phyloP scores from a whole-genome alignment of 495 filamentous ascomycete species.

The Tuber melanosporum region DNA sequence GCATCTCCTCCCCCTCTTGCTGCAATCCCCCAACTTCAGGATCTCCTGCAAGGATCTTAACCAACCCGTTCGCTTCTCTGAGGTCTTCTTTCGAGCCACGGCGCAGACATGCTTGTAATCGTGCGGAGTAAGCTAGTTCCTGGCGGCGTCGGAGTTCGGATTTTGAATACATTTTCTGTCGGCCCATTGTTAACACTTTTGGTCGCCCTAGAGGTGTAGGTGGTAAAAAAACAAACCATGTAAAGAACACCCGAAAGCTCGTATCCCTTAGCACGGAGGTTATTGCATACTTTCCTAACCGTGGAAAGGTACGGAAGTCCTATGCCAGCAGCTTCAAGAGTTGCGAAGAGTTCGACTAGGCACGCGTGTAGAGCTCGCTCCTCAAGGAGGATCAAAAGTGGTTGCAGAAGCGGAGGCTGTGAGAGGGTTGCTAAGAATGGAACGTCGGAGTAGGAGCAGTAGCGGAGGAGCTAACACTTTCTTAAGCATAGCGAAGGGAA shows the following conservation, averaged over 20 bases:
- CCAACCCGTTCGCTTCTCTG: neutral
- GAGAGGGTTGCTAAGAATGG: neutral
- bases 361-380: neutral
- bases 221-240: neutral
- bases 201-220: neutral
- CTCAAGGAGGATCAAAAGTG: neutral
- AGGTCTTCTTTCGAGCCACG: slow-evolving; percentile 1
- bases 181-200: neutral
- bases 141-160: neutral
- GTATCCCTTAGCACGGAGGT: neutral
- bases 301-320: neutral
- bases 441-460: neutral
- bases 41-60: neutral
- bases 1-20: neutral
- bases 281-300: neutral
- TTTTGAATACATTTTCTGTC: neutral
- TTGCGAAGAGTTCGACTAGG: neutral
- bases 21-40: neutral
- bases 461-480: neutral
- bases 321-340: neutral
- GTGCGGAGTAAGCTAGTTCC: neutral
- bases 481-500: neutral
- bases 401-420: neutral
- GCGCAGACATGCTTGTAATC: neutral
- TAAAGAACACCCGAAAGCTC: neutral